phyloP scores from a whole-genome alignment of 192 early-diverging fungal genomes.

The Backusella macrospora region DNA sequence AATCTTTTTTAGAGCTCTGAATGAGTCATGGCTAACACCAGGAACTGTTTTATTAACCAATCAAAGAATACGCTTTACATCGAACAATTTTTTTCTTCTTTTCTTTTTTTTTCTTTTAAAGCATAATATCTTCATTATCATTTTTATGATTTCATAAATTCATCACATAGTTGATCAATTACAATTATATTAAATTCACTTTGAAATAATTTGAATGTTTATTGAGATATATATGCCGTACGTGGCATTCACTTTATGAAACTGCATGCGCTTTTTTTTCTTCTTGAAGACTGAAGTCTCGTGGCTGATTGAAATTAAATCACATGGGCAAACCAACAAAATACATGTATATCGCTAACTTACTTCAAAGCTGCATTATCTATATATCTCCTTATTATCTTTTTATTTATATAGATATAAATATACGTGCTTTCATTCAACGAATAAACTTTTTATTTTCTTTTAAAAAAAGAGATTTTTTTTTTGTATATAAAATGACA shows the following conservation, averaged over 20 bases:
- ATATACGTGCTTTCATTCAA: background rate
- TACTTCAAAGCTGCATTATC: background rate
- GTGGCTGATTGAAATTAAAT: background rate
- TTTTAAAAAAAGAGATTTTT: background rate
- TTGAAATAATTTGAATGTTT: background rate
- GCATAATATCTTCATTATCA: background rate
- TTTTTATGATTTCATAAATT: too few species aligned
- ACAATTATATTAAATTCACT: background rate
- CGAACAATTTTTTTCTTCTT: background rate
- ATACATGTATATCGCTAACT: background rate
- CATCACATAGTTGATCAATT: background rate
- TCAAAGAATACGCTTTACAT: background rate
- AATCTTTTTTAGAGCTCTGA: background rate
- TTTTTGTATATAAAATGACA: background rate
- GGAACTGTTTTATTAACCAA: background rate
- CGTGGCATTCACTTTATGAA: background rate
- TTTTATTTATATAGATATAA: slow-evolving; percentile 1
- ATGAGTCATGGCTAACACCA: background rate
- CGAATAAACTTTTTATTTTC: background rate
- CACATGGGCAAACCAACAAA: background rate
- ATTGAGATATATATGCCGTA: background rate
- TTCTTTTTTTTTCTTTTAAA: background rate
- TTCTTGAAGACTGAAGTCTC: background rate
- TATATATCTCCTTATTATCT: background rate
- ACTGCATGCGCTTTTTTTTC: background rate